Conservation (phyloP, 805 yeast species). For the Barnettozyma wickerhamii region DNA sequence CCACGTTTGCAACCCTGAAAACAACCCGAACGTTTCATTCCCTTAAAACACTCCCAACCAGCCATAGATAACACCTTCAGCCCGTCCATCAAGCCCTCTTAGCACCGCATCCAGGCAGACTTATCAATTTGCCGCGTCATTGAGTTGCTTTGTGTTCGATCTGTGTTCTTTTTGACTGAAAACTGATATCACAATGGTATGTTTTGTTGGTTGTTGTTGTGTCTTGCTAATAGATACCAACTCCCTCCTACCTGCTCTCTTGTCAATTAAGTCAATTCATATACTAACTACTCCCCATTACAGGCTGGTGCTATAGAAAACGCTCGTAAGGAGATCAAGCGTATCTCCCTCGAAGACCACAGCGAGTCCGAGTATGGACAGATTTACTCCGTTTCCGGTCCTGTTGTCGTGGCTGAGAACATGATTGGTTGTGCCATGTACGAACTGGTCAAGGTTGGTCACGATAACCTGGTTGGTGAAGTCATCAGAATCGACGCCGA, state of each 20-base stretch:
- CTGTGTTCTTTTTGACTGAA: slow-evolving; percentile 1
- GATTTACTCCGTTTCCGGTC: slow-evolving; percentile 95
- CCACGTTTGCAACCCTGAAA: slow-evolving; percentile 2
- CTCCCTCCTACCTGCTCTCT: no score
- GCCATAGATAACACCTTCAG: no score
- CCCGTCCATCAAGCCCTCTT: no score
- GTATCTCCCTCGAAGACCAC: slow-evolving; percentile 71
- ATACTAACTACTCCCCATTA: slow-evolving; percentile 2
- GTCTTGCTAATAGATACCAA: no score
- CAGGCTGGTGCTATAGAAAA: slow-evolving; percentile 95
- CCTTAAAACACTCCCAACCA: not conserved
- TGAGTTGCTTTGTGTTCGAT: not conserved
- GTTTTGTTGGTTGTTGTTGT: not conserved
- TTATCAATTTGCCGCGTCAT: no score
- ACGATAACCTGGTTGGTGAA: slow-evolving; percentile 95
- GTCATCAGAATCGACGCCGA: slow-evolving; percentile 96
- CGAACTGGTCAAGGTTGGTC: slow-evolving; percentile 97
- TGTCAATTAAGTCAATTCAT: no score
- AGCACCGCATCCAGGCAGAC: no score
- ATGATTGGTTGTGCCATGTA: slow-evolving; percentile 99
- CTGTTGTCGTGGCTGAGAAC: slow-evolving; percentile 95
- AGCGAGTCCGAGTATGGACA: slow-evolving; percentile 80
- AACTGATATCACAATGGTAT: slow-evolving; percentile 1
- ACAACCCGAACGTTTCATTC: not conserved
- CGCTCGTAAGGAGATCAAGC: slow-evolving; percentile 90